Evolutionary conservation across 2,329 filamentous ascomycete species (phyloP), one percentile per base, ranked within the genome.

Genomic region (Paecilomyces sp.): DNA sequence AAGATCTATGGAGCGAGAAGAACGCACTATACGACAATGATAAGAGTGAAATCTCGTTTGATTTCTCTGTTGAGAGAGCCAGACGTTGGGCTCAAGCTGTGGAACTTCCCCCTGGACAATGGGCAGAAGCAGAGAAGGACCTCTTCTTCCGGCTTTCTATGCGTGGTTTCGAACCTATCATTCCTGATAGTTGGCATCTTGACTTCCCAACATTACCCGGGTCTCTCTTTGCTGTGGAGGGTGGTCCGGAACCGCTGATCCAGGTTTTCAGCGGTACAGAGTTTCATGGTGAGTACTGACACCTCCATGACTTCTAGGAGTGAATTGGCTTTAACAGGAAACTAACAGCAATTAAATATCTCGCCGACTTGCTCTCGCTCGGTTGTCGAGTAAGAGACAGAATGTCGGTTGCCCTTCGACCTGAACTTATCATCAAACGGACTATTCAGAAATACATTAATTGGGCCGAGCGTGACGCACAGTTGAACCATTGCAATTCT

Each of bases 101-200:
- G 25, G 67, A 71, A 54, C 68, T 82, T 4, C 76, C 77, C 2
- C 65, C 69, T 11, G 73, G 74, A 28, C 77, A 79, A 53, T 86
- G 81, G 80, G 74, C 77, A 3, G 73, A 79, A 28, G 79, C 81
- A 57, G 81, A 85, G 58, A 77, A 80, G 50, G 77, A 78, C 34
- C 71, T 86, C 2, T 81, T 81, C 63, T 78, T 80, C 60, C 80
- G 80, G 60, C 76, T 86, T 31, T 77, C 77, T 5, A 78, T 81
- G 72, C 81, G 83, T 51, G 83, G 84, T 15, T 80, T 79, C 57
- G 83, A 85, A 70, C 80, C 84, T 9, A 68, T 86, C 1, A 67
- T 86, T 12, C 81, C 82, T 1, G 67, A 70, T 12, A 73, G 73
- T 61, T 85, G 83, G 82, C 72, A 75, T 53, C 69, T 77, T 56